Base-by-base conservation (phyloP, 176 grass and related monocot genomes). In the Carex littledalei region DNA sequence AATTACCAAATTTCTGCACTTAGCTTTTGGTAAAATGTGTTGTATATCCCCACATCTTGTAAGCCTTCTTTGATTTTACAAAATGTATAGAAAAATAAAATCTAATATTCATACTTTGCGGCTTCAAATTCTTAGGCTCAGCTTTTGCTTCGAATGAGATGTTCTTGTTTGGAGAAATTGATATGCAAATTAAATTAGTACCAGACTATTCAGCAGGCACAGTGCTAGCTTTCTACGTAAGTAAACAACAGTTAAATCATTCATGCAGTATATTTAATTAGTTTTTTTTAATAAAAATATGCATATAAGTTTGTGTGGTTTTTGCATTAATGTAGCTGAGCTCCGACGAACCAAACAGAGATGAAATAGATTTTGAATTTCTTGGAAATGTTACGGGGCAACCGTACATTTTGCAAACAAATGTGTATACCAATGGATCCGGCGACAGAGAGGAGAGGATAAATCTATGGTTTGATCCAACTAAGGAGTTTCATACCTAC, bases 321-420 rank as follows among this genome's bases (percentile, higher is more conserved):
- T 72, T 70, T 18, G 0, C 3, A 67, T 49, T 74, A 63, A 39
- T 39, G 37, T 69, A 89, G 83, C 35, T 85, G 49, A 64, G 76
- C 54, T 85, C 87, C 2, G 79, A 87, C 15, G 79, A 74, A 35
- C 86, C 86, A 11, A 87, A 87, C 35, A 39, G 86, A 82, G 79
- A 87, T 41, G 79, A 87, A 71, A 88, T 88, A 39, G 82, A 88
- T 49, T 88, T 88, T 29, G 87, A 88, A 81, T 88, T 89, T 79
- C 64, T 85, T 0, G 76, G 83, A 15, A 89, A 89, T n/a, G 53
- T 85, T 79, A 85, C 63, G 3, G 87, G 83, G 35, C 83, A 89
- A 13, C 87, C 83, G 2, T 89, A 75, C 55, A 89, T 85, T 64
- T 69, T 89, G 83, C 83, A 89, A 70, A 85, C 73, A 59, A 88